Conservation (phyloP, 2,329 filamentous ascomycete species). For the Fusarium oligoseptatum region DNA sequence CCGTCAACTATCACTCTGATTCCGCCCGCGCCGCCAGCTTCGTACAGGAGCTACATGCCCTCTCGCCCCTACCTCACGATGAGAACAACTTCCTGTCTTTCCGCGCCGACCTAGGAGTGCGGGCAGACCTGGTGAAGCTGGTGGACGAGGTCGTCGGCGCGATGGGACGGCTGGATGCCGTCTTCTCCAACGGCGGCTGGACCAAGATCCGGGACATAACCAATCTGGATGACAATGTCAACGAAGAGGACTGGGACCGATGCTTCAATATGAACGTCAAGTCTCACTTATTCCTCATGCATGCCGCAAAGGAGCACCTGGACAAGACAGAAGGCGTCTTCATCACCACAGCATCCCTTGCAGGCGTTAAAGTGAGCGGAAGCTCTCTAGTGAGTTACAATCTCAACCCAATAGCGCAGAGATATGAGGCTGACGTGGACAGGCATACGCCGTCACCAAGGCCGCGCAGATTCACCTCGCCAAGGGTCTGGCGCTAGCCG, state of each 20-base stretch:
- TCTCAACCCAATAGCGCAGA: too few species aligned
- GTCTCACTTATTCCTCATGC: constrained; percentile 70
- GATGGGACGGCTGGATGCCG: constrained; percentile 77
- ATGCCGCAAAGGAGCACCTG: constrained; percentile 66
- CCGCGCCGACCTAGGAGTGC: constrained; percentile 75
- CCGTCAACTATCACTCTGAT: constrained; percentile 79
- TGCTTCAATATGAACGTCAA: constrained; percentile 75
- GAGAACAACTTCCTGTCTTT: constrained; percentile 61
- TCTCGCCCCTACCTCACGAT: constrained; percentile 53
- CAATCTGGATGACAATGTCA: constrained; percentile 65
- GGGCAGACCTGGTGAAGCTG: constrained; percentile 69
- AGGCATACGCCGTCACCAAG: constrained; percentile 84
- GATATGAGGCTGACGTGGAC: not conserved
- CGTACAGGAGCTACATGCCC: constrained; percentile 64
- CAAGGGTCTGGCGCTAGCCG: constrained; percentile 66
- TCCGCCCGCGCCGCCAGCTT: constrained; percentile 70
- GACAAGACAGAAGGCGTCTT: constrained; percentile 71
- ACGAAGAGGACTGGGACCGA: constrained; percentile 70
- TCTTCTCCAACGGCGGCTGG: constrained; percentile 81
- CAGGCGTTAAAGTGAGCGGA: constrained; percentile 73
- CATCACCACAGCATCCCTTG: constrained; percentile 73
- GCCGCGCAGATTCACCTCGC: constrained; percentile 75
- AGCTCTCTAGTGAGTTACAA: constrained; percentile 64
- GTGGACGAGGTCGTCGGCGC: constrained; percentile 69
- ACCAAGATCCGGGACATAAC: constrained; percentile 60